Conservation (phyloP, 345 rosid species). For the Trapa incisa region DNA sequence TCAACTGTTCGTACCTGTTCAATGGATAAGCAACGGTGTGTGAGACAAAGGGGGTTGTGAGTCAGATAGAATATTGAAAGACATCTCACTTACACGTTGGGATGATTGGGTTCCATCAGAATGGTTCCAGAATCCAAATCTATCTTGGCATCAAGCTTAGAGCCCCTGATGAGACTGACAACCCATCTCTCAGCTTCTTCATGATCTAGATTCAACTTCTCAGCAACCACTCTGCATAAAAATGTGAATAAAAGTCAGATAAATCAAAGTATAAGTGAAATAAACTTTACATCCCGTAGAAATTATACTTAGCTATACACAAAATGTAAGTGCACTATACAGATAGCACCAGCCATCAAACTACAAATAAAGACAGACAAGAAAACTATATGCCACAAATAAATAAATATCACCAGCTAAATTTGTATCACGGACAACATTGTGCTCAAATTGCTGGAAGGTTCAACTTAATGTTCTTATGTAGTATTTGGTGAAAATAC, state of each 20-base stretch:
- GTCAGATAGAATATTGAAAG: neutral
- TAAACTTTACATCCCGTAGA: neutral
- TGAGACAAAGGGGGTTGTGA: neutral
- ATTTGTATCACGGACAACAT: no score
- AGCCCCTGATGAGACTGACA: slow-evolving; percentile 78
- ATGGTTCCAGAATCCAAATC: slow-evolving; percentile 78
- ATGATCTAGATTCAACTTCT: slow-evolving; percentile 77
- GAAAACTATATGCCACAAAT: no score
- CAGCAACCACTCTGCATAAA: slow-evolving; percentile 65
- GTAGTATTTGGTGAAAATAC: neutral
- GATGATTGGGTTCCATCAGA: slow-evolving; percentile 69
- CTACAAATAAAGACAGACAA: no score
- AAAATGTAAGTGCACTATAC: no score
- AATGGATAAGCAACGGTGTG: neutral
- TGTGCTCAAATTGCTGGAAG: no score
- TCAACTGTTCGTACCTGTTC: slow-evolving; percentile 83
- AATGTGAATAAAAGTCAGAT: neutral
- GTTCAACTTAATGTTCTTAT: neutral
- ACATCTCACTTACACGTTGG: slow-evolving; percentile 55
- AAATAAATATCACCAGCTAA: no score
- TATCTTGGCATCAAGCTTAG: slow-evolving; percentile 92
- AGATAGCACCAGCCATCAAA: no score
- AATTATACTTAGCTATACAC: neutral
- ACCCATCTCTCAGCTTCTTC: slow-evolving; percentile 99
- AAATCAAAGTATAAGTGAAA: neutral